phyloP scores from a whole-genome alignment of 2,329 filamentous ascomycete genomes.

The Apiospora sp. region DNA sequence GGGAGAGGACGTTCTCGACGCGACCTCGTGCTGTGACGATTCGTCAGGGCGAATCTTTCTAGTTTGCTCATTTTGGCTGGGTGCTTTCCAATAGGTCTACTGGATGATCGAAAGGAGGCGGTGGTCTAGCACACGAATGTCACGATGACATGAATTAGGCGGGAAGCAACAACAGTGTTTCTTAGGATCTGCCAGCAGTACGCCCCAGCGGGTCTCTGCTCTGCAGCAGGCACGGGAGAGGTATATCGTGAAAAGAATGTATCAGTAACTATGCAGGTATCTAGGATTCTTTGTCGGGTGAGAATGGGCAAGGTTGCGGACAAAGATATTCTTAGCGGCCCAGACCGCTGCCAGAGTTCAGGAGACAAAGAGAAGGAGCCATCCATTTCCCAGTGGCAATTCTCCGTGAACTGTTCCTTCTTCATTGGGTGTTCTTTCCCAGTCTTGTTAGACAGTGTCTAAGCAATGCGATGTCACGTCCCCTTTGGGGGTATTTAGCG shows the following conservation, averaged over 20 bases:
- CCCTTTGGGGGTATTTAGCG: background rate
- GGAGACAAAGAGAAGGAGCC: conserved; percentile 11
- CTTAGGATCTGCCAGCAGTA: background rate
- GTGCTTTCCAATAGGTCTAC: background rate
- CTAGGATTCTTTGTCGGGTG: conserved; percentile 1
- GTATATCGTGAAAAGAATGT: background rate
- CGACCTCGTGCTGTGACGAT: conserved; percentile 31
- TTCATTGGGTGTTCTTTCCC: background rate
- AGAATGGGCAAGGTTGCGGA: background rate
- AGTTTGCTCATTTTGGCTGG: background rate
- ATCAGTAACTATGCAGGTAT: background rate
- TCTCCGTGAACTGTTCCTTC: background rate
- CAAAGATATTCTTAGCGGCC: conserved; percentile 11
- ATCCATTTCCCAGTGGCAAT: background rate
- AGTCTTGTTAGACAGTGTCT: background rate
- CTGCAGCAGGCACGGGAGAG: background rate
- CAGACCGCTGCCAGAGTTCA: background rate
- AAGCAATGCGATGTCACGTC: background rate
- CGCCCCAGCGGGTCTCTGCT: background rate
- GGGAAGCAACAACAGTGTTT: background rate
- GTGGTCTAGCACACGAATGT: background rate
- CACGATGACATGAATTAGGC: background rate
- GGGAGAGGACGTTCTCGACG: conserved; percentile 31
- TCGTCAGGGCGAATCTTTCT: conserved; percentile 13
- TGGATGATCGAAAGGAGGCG: background rate